Percentiles rank a stretch among this genome's conserved stretches.
phyloP scores from a whole-genome alignment of 2,329 filamentous ascomycete species.

The Aurifilum marmelostoma region DNA sequence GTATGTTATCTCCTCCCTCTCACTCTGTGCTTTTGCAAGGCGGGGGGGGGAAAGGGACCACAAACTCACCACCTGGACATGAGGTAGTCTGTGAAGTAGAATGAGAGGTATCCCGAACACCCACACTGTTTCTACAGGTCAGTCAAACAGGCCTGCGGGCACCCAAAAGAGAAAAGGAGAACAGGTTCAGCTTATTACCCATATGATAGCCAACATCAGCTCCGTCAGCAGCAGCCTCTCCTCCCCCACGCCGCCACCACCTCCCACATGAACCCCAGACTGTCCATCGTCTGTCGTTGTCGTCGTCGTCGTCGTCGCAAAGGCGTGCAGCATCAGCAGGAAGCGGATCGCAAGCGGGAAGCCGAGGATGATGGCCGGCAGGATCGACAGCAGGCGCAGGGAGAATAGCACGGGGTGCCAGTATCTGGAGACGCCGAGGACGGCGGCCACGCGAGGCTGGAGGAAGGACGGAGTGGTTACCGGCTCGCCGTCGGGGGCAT shows the following conservation, averaged over 20 bases:
- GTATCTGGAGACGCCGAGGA: conserved; percentile 70
- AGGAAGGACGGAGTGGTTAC: conserved; percentile 51
- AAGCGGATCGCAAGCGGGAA: conserved; percentile 70
- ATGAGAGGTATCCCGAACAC: conserved; percentile 76
- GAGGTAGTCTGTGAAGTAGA: conserved; percentile 82
- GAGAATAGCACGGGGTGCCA: conserved; percentile 77
- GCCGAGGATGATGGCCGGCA: conserved; percentile 73
- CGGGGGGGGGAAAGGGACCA: neutral
- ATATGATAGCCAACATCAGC: conserved; percentile 72
- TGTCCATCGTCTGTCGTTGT: conserved; percentile 30
- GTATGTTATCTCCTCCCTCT: neutral
- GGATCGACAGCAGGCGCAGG: conserved; percentile 72
- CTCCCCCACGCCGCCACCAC: conserved; percentile 42
- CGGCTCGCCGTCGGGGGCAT: conserved; percentile 11
- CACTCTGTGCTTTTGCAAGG: neutral
- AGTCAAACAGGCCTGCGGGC: neutral
- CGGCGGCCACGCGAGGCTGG: conserved; percentile 77
- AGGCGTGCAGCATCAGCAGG: conserved; percentile 62
- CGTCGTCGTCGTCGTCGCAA: conserved; percentile 38
- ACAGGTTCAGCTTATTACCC: conserved; percentile 42
- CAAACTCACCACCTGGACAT: conserved; percentile 75
- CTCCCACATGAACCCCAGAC: conserved; percentile 39
- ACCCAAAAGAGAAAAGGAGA: neutral
- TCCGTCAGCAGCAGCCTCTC: conserved; percentile 64
- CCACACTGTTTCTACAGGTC: conserved; percentile 40